Base-by-base conservation (phyloP, 2,329 filamentous ascomycete genomes). In the Chalaropsis thielavioides region DNA sequence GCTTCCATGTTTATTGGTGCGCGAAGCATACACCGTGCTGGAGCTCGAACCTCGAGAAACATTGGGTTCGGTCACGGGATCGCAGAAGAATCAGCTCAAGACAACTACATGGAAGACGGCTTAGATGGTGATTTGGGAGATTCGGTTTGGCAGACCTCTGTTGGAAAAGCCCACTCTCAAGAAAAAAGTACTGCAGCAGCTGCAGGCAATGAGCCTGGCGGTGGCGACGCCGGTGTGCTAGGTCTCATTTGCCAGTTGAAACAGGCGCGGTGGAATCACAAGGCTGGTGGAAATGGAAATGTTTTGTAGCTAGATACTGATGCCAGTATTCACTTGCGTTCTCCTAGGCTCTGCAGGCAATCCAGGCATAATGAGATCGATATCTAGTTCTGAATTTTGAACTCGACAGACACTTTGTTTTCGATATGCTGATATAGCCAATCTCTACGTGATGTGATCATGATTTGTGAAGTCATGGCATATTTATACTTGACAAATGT, bases 71-170 rank as follows among this genome's bases (percentile, higher is more conserved):
- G 8, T 31, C 10, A 13, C 8, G 60, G 60, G 35, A 63, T 63
- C 8, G 51, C 22, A n/a, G 62, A 64, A 24, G 59, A 64, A 40
- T 41, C 44, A 58, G 46, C 27, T 22, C 44, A 67, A 41, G 40
- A 40, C 38, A 51, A 61, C 11, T 63, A 17, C 38, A 81, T 80
- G n/a, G 73, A 75, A 1, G 74, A 75, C n/a, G 69, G 82, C 68
- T 83, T 83, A 71, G 79, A 80, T 54, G 77, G 76, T 24, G 77
- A 76, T 0, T 78, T 82, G 70, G 87, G 77, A 65, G 83, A 81
- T 75, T 84, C 82, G 2, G 78, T 78, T 8, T 84, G 82, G 82
- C 80, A 84, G 71, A 82, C 80, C 17, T 81, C 80, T 2, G 81
- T 81, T 1, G 76, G 76, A 0, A 78, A 77, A 66, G 78, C 75